A percentile compares a stretch with the other conserved stretches of the same genome.
Evolutionary conservation across 2,329 filamentous ascomycete genomes (phyloP).

Genomic region (Dothistroma pini): DNA sequence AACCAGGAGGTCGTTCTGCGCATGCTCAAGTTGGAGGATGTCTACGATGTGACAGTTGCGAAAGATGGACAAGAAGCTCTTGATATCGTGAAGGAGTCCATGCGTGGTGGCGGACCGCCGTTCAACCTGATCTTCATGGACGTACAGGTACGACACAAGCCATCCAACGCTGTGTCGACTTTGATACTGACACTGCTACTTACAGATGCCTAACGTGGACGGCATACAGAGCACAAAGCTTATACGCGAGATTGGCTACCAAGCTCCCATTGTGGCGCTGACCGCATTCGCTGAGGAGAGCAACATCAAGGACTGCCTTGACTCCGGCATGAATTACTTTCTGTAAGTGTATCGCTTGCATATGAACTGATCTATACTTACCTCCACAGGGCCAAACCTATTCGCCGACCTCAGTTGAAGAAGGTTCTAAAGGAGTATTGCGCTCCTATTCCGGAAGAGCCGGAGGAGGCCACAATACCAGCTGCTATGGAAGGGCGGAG

Average conservation of each 20-base stretch:
- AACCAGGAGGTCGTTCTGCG: conserved; percentile 59
- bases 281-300: conserved; percentile 89
- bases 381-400: conserved; percentile 51
- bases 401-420: conserved; percentile 77
- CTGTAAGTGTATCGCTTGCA: conserved; percentile 41
- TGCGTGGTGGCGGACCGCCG: conserved; percentile 57
- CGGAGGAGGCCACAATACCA: conserved; percentile 13
- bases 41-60: conserved; percentile 85
- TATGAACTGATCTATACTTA: not conserved
- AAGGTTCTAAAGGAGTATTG: conserved; percentile 79
- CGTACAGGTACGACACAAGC: conserved; percentile 6
- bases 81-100: conserved; percentile 76
- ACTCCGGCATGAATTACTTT: conserved; percentile 91
- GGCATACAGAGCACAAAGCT: conserved; percentile 80
- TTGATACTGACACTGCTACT: too few species aligned
- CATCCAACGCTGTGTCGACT: too few species aligned
- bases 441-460: conserved; percentile 24
- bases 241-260: conserved; percentile 83
- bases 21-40: conserved; percentile 70
- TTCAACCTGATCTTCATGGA: conserved; percentile 82
- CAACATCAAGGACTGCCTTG: conserved; percentile 63
- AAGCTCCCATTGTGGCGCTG: conserved; percentile 84
- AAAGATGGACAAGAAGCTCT: conserved; percentile 66
- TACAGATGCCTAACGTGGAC: conserved; percentile 61
- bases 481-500: conserved; percentile 8